Percentiles rank a stretch among this genome's conserved stretches.
Evolutionary conservation across 345 rosid species (phyloP).

Genomic region (Odontarrhena argentea): DNA sequence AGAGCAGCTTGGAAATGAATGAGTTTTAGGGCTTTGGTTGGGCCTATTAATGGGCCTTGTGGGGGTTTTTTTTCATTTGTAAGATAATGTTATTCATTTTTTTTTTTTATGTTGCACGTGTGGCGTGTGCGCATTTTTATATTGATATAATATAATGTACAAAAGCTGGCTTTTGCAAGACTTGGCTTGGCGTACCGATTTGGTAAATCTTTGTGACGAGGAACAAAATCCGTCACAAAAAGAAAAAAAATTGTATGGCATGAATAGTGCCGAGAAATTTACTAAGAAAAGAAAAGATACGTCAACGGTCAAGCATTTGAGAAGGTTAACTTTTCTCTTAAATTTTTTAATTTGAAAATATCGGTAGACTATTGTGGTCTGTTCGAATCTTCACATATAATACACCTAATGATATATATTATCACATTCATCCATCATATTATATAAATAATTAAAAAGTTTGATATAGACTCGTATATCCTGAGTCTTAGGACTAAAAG

Average conservation of each 20-base stretch:
- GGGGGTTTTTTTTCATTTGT: conserved; percentile 17
- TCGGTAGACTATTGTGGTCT: too few species aligned
- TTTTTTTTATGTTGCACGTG: conserved; percentile 15
- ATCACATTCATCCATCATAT: too few species aligned
- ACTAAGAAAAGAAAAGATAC: background rate
- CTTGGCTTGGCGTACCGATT: background rate
- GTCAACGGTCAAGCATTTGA: background rate
- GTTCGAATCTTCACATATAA: too few species aligned
- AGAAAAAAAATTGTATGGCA: conserved; percentile 1
- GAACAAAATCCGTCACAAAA: too few species aligned
- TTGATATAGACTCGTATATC: too few species aligned
- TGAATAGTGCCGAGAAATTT: conserved; percentile 1
- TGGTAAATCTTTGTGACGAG: background rate
- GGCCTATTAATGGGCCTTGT: conserved; percentile 27
- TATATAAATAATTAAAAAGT: too few species aligned
- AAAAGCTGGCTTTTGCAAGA: background rate
- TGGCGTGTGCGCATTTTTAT: conserved; percentile 16
- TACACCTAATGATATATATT: too few species aligned
- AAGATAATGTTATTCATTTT: background rate
- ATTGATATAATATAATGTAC: conserved; percentile 5
- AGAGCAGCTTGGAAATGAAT: conserved; percentile 24
- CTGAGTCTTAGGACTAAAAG: too few species aligned
- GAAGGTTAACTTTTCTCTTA: too few species aligned
- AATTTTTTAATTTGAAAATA: too few species aligned
- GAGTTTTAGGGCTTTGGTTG: conserved; percentile 7